These are phyloP conservation scores for Fusarium anthophilum DNA, from an alignment of 2,329 filamentous ascomycete genomes.

Conservation along the genomic window DNA sequence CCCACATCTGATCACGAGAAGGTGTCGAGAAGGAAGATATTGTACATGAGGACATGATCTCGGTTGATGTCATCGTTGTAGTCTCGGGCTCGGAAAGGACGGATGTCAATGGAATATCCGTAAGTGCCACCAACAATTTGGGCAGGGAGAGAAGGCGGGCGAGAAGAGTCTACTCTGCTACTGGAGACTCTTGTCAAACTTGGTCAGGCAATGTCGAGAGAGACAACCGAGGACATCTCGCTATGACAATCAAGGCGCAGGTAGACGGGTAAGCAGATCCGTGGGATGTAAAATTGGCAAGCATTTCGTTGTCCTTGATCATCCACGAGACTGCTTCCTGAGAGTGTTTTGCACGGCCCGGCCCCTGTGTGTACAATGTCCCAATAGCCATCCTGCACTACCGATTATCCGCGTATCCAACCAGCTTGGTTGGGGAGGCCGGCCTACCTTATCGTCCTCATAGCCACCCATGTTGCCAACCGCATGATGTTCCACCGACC, in stretches of 20 bases:
- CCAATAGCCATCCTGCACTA: neutral
- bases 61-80: neutral
- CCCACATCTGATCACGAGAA: slow-evolving; percentile 14
- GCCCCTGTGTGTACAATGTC: neutral
- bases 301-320: neutral
- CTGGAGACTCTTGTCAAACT: neutral
- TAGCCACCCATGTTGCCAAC: neutral
- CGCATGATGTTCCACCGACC: neutral
- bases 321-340: neutral
- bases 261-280: neutral
- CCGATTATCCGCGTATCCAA: neutral
- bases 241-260: neutral
- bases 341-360: neutral
- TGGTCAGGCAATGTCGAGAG: neutral
- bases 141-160: neutral
- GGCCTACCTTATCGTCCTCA: no score
- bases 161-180: neutral
- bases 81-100: slow-evolving; percentile 9
- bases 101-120: neutral
- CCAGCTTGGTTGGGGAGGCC: no score
- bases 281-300: neutral
- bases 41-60: neutral
- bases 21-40: neutral
- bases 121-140: neutral
- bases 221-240: neutral